Evolutionary conservation across 2,329 filamentous ascomycete genomes (phyloP).

Genomic region (Aspergillus hortae): DNA sequence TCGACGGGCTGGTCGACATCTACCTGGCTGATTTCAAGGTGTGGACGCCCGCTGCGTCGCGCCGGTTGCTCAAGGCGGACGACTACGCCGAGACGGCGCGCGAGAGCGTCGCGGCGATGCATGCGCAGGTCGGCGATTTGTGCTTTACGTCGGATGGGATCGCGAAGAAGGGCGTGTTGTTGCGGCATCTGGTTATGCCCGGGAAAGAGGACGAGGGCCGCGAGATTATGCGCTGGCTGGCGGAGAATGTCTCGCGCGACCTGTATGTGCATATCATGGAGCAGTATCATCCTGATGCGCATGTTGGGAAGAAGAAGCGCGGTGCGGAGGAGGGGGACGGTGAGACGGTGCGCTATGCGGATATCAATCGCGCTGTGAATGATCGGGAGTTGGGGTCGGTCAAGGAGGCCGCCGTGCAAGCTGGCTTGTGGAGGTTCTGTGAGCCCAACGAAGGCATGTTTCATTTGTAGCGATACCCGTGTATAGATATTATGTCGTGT

Average conservation of each 20-base stretch:
- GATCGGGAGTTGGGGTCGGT: conserved; percentile 64
- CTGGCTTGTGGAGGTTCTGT: conserved; percentile 75
- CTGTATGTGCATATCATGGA: conserved; percentile 86
- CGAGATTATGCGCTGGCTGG: conserved; percentile 73
- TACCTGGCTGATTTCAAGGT: conserved; percentile 89
- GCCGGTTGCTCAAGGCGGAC: conserved; percentile 71
- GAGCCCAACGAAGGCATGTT: conserved; percentile 60
- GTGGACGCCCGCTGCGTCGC: conserved; percentile 65
- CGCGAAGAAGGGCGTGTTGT: conserved; percentile 70
- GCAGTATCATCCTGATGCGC: conserved; percentile 75
- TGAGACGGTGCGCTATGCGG: conserved; percentile 62
- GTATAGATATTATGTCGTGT: too few relatives aligned
- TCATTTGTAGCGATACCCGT: conserved; percentile 32
- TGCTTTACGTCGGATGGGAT: conserved; percentile 79
- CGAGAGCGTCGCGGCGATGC: conserved; percentile 77
- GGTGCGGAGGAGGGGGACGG: background rate
- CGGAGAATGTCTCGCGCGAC: conserved; percentile 67
- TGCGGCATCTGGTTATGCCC: conserved; percentile 83
- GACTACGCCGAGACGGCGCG: conserved; percentile 69
- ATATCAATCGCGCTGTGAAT: conserved; percentile 71
- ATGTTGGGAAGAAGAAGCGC: conserved; percentile 66
- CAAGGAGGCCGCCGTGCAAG: conserved; percentile 63
- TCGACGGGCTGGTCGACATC: conserved; percentile 79
- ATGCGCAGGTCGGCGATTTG: conserved; percentile 75
- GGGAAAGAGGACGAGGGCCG: conserved; percentile 70